Base-by-base conservation (phyloP, 768 basidiomycete species). In the Podaxis sp. region DNA sequence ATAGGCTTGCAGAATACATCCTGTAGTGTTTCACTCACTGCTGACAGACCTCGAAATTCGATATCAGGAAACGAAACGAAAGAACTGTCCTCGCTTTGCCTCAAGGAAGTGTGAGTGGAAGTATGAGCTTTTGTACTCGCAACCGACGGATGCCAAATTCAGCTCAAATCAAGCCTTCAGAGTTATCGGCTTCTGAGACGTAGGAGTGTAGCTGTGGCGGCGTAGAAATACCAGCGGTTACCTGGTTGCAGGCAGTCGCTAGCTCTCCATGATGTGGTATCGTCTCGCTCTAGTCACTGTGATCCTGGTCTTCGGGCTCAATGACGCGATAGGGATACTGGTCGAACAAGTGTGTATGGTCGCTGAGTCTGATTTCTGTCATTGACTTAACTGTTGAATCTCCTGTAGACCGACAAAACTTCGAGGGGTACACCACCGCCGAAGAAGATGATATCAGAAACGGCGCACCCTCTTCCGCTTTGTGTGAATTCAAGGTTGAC, bases 401-500 rank as follows among this genome's bases (percentile, higher is more conserved):
- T n/a, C 33, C 12, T 6, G 4, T 11, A 38, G 52, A 33, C 17
- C 22, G 19, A 57, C 26, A 28, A n/a, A 17, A 30, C 57, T 30
- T 2, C 56, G 4, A n/a, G 39, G 24, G 57, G 42, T 1, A 12
- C 22, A 42, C n/a, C 30, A 33, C 30, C 30, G 30, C 30, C 2
- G 28, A 59, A 15, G 30, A 48, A 3, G 6, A 24, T 30, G 28
- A 46, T 22, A 19, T 49, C 38, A 19, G 36, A 15, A 22, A 36
- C 13, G 8, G 40, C 42, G 5, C 52, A 48, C 11, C 36, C 52
- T 7, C 61, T 61, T 17, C 9, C 56, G 6, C 52, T 61, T 2
- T 61, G 61, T 24, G 60, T 52, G 8, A 61, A 48, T 13, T 40
- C 60, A 33, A 53, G 60, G 52, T 40, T 61, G n/a, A 61, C 60